Evolutionary conservation across 2,329 filamentous ascomycete genomes (phyloP).

Genomic region (Neurospora sp.): DNA sequence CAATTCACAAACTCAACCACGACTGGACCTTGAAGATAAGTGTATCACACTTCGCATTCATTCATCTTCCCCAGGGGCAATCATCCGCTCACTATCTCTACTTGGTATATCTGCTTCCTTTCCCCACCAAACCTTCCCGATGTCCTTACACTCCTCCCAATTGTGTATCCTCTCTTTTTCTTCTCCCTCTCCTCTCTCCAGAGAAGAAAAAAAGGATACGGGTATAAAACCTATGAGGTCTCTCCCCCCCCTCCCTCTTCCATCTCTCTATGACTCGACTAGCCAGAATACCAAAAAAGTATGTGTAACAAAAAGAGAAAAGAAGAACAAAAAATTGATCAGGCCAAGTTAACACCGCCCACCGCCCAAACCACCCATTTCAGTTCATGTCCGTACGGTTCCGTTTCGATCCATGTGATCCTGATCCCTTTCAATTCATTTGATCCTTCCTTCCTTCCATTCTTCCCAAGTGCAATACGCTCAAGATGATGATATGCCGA

Average conservation of each 20-base stretch:
- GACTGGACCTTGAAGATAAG: background rate
- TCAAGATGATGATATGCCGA: background rate
- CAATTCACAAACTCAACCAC: background rate
- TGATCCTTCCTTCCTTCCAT: background rate
- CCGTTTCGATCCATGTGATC: too few relatives aligned
- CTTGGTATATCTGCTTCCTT: background rate
- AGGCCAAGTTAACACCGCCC: background rate
- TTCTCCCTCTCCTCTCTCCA: background rate
- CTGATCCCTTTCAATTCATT: background rate
- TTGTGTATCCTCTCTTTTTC: background rate
- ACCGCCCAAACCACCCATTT: background rate
- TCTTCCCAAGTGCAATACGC: background rate
- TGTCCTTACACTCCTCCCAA: background rate
- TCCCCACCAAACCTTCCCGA: too few relatives aligned
- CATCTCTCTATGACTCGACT: background rate
- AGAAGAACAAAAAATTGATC: background rate
- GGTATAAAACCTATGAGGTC: background rate
- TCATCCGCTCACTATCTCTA: background rate
- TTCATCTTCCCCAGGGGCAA: background rate
- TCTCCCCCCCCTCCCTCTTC: background rate
- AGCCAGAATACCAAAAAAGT: background rate
- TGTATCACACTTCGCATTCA: background rate
- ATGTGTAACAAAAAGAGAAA: background rate
- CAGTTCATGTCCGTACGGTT: background rate
- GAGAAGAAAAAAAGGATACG: background rate